Base-by-base conservation (phyloP, 768 basidiomycete genomes). In the Kondoa subrosea region DNA sequence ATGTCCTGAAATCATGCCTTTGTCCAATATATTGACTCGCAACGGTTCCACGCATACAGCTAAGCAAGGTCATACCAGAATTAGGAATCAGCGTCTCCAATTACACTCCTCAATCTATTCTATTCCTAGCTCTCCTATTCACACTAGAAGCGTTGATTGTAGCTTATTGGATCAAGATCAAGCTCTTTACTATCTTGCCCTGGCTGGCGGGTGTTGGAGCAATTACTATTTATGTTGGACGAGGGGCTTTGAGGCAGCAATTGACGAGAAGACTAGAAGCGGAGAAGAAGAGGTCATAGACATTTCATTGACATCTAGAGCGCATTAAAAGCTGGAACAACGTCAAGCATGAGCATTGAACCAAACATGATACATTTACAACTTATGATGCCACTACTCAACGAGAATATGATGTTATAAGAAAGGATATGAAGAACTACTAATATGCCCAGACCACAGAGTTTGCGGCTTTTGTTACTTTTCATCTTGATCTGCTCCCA, bases 61-160 rank as follows among this genome's bases (percentile, higher is more conserved):
- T 32, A 17, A 31, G 16, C n/a, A 3, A 63, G 8, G 30, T 63
- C 30, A n/a, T 15, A 16, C 26, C 26, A 3, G 15, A 27, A 26
- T 16, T 63, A 33, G 29, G 29, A 8, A 27, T 17, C 27, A 27
- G n/a, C 3, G 16, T 17, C 8, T 50, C 40, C 8, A 21, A 8
- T 17, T 32, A 31, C 8, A 29, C 61, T 21, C 3, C 14, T 26
- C 31, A 50, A 15, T 4, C 66, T 2, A 14, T 15, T 12, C 66
- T 56, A 62, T 69, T 34, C 67, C 34, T 25, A 66, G 57, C 68
- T 61, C 34, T 2, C 61, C 71, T 65, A 29, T 34, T 60, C 61
- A 58, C n/a, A 63, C 60, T 64, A 30, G 40, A 32, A 63, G 61
- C n/a, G 62, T 67, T 66, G 70, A 68, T 67, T 65, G 57, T 58